These are phyloP conservation scores for Pseudogymnoascus sp. DNA, from an alignment of 2,329 filamentous ascomycete genomes.

Conservation along the genomic window DNA sequence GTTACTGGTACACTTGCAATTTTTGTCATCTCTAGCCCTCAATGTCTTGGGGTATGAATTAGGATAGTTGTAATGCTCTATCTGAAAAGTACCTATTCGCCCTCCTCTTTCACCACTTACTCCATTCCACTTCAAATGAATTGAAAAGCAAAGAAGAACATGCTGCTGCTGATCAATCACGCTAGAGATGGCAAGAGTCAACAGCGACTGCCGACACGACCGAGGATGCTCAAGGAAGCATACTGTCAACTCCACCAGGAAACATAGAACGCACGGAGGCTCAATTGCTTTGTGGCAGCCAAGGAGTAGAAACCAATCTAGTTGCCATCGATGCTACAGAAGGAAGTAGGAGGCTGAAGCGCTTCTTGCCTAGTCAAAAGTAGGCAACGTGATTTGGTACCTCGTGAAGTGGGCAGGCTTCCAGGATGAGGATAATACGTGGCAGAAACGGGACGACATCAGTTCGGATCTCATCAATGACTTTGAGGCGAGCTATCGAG, in stretches of 20 bases:
- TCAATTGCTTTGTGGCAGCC: neutral
- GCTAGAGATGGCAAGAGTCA: neutral
- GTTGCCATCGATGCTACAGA: neutral
- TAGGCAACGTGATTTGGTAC: conserved; percentile 17
- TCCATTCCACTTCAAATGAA: neutral
- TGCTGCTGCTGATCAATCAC: neutral
- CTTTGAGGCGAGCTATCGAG: conserved; percentile 16
- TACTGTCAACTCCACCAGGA: neutral
- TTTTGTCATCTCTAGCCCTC: no score
- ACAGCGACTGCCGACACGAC: conserved; percentile 10
- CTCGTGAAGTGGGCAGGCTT: conserved; percentile 22
- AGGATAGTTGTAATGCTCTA: no score
- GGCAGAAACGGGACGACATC: conserved; percentile 15
- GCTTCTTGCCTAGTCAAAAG: conserved; percentile 20
- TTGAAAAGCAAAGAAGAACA: neutral
- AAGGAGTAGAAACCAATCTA: neutral
- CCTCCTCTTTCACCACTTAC: no score
- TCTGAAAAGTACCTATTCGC: no score
- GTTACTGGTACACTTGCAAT: no score
- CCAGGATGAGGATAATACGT: conserved; percentile 18
- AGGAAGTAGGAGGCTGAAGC: conserved; percentile 17
- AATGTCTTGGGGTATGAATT: no score
- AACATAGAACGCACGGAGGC: neutral
- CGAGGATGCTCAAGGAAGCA: neutral
- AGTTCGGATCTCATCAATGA: conserved; percentile 13